phyloP scores from a whole-genome alignment of 805 yeast genomes.

The Ogataea zsoltii region DNA sequence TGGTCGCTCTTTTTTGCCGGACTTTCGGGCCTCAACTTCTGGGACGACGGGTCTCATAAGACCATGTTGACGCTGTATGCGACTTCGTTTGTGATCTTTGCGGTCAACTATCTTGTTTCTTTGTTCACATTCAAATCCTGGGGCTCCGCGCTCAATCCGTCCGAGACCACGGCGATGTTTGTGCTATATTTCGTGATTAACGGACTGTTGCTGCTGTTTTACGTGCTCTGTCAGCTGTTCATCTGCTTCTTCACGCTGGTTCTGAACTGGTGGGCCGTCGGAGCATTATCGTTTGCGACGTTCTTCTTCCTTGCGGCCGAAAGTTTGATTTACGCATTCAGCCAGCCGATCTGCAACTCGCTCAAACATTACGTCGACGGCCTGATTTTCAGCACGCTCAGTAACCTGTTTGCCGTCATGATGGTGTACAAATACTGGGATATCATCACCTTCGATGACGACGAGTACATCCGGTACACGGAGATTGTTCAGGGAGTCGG shows the following conservation, averaged over 20 bases:
- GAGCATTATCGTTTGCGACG: constrained; percentile 72
- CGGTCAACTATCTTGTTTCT: constrained; percentile 64
- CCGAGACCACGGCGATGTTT: constrained; percentile 68
- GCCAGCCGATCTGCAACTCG: constrained; percentile 62
- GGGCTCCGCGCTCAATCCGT: constrained; percentile 47
- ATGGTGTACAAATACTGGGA: constrained; percentile 98
- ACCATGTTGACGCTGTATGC: constrained; percentile 61
- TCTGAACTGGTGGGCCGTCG: constrained; percentile 80
- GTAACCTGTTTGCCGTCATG: constrained; percentile 83
- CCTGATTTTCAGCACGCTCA: constrained; percentile 74
- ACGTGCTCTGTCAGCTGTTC: constrained; percentile 65
- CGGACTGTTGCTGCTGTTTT: constrained; percentile 61
- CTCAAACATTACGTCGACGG: constrained; percentile 91
- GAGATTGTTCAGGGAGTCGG: constrained; percentile 26
- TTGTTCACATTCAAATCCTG: constrained; percentile 73
- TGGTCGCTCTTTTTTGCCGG: constrained; percentile 72
- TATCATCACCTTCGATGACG: constrained; percentile 90
- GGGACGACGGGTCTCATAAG: constrained; percentile 87
- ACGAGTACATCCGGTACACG: constrained; percentile 63
- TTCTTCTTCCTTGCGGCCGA: constrained; percentile 84
- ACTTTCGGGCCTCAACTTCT: constrained; percentile 78
- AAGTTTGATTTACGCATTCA: constrained; percentile 68
- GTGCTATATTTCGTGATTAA: constrained; percentile 70
- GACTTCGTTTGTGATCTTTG: constrained; percentile 57
- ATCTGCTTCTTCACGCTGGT: constrained; percentile 67